A percentile compares a stretch with the other conserved stretches of the same genome.
Conservation (phyloP, 495 filamentous ascomycete species). For the Recurvomyces mirabilis region DNA sequence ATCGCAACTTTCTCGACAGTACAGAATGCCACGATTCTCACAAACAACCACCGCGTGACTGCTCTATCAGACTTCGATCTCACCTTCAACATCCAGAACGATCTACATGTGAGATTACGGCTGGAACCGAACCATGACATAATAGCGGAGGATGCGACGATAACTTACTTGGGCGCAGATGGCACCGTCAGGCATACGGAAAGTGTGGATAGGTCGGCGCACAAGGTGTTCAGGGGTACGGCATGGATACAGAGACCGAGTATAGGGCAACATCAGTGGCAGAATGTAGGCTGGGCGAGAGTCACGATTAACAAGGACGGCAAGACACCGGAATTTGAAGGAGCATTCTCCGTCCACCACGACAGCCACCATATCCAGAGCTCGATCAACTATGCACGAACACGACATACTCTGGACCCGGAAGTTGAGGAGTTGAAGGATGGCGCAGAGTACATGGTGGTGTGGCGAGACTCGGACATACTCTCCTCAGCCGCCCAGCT, state of each 20-base stretch:
- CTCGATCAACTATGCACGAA: constrained; percentile 59
- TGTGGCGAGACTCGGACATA: constrained; percentile 86
- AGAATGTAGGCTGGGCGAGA: constrained; percentile 74
- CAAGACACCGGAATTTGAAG: constrained; percentile 70
- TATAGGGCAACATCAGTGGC: constrained; percentile 48
- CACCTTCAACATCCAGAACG: constrained; percentile 53
- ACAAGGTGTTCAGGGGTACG: constrained; percentile 75
- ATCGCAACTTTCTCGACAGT: constrained; percentile 62
- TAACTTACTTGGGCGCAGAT: constrained; percentile 59
- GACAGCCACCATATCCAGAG: constrained; percentile 86
- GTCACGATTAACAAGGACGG: constrained; percentile 71
- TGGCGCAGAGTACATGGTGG: constrained; percentile 71
- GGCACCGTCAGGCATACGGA: constrained; percentile 53
- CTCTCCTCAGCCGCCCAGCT: constrained; percentile 23
- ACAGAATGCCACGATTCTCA: constrained; percentile 65
- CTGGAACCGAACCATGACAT: constrained; percentile 92
- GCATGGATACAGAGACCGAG: constrained; percentile 54
- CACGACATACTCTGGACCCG: constrained; percentile 65
- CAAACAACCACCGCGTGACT: constrained; percentile 66
- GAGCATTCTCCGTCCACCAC: constrained; percentile 67
- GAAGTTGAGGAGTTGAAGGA: constrained; percentile 37
- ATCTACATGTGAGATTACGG: constrained; percentile 57
- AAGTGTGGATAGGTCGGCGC: constrained; percentile 54
- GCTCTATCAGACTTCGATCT: constrained; percentile 72
- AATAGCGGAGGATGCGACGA: constrained; percentile 58